Evolutionary conservation across 306 rosid species (phyloP).

Genomic region (Biancaea sappan): DNA sequence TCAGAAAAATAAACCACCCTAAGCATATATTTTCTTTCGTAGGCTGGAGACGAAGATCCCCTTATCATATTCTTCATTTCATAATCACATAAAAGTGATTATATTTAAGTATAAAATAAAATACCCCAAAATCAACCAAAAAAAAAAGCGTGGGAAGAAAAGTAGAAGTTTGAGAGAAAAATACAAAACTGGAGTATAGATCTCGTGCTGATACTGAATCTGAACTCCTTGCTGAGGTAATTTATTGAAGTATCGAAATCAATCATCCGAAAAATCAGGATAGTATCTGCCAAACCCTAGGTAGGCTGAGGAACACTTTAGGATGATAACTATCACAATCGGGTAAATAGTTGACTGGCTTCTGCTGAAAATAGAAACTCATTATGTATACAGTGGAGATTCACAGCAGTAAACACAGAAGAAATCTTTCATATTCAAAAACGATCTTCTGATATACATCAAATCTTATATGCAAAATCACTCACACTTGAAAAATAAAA

Average conservation of each 20-base stretch:
- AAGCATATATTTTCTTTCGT: neutral
- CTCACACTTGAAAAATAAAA: constrained; percentile 13
- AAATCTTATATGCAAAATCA: constrained; percentile 22
- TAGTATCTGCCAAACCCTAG: constrained; percentile 48
- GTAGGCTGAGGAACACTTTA: constrained; percentile 26
- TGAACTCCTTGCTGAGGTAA: neutral
- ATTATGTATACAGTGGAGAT: neutral
- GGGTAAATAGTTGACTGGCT: constrained; percentile 4
- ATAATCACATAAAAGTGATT: neutral
- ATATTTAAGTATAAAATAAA: neutral
- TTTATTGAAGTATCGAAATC: constrained; percentile 3
- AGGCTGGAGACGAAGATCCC: neutral
- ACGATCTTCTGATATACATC: neutral
- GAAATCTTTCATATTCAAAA: constrained; percentile 32
- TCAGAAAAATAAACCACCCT: constrained; percentile 17
- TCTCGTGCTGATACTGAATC: neutral
- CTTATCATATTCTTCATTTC: neutral
- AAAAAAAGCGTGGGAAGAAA: neutral
- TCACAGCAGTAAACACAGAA: neutral
- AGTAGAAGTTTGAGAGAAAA: neutral
- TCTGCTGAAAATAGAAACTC: constrained; percentile 30
- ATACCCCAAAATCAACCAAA: neutral
- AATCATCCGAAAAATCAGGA: neutral
- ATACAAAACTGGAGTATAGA: neutral
- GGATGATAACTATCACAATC: neutral